Base-by-base conservation (phyloP, 495 filamentous ascomycete species). In the Poronia punctata region DNA sequence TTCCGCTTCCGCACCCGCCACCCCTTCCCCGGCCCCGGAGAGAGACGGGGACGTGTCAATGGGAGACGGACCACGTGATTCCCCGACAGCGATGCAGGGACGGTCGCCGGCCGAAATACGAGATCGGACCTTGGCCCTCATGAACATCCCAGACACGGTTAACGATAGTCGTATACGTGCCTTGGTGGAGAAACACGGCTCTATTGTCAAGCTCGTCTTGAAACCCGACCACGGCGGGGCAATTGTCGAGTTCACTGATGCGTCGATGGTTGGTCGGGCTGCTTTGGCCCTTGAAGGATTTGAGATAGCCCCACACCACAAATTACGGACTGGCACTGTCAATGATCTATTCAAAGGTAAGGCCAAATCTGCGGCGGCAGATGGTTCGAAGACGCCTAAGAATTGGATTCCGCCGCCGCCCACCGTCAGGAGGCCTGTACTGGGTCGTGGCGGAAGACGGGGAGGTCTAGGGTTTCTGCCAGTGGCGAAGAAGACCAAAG, bases 171-270 rank as follows among this genome's bases (percentile, higher is more conserved):
- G 84, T 51, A 70, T 87, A 19, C 70, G 74, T n/a, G 71, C 77
- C 27, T 53, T 72, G 10, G 74, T 81, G 7, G 81, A 84, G 43
- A 72, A 75, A 8, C 74, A 82, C 24, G 81, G 82, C 23, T 44
- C 70, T 2, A 71, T 74, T 2, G 74, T 82, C 53, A 88, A 88
- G 47, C 55, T 76, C 4, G 66, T 75, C 4, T 70, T 89, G 2
- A 78, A 82, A 26, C 86, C 86, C 2, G 75, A 86, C 35, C 84
- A 92, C 43, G 76, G 80, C 48, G 90, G 92, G n/a, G 92, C 88
- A 7, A 81, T 89, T 35, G 70, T 95, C 29, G 92, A 97, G 54
- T 95, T 80, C 53, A 67, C 64, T 7, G 78, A 84, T 46, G 70
- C 82, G 7, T 64, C 78, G 3, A 71, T 79, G 39, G 82, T 80